Evolutionary conservation across 2,329 filamentous ascomycete species (phyloP).

Genomic region (Alternaria rosae): DNA sequence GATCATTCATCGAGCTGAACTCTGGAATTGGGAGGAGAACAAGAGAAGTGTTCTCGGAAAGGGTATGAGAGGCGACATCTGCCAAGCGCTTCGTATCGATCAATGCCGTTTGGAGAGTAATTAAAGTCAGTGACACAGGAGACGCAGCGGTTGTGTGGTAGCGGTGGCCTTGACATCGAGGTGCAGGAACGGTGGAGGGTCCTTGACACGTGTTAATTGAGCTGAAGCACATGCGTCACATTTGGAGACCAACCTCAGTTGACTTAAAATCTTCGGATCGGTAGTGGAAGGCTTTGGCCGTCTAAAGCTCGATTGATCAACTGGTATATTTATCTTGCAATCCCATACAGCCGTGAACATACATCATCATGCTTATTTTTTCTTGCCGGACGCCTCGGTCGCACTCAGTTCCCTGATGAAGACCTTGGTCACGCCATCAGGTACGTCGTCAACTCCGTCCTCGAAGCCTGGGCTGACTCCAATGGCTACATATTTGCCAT

Average conservation of each 20-base stretch:
- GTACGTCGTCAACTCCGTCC: slow-evolving; percentile 82
- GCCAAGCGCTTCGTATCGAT: background rate
- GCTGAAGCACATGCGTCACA: background rate
- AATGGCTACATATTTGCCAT: slow-evolving; percentile 80
- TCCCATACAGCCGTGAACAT: background rate
- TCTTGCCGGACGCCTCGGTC: slow-evolving; percentile 86
- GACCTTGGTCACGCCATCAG: slow-evolving; percentile 74
- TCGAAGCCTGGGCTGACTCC: slow-evolving; percentile 88
- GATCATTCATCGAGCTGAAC: background rate
- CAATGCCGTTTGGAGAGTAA: background rate
- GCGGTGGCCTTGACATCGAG: background rate
- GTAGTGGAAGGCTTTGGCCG: background rate
- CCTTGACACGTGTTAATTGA: background rate
- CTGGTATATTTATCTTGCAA: slow-evolving; percentile 4
- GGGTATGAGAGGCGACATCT: background rate
- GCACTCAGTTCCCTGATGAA: slow-evolving; percentile 85
- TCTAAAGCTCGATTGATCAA: background rate
- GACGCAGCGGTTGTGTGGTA: background rate
- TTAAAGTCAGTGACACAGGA: background rate
- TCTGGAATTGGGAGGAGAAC: background rate
- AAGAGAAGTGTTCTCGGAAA: background rate
- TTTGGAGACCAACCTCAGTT: slow-evolving; percentile 2
- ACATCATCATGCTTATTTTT: slow-evolving; percentile 57
- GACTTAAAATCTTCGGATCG: background rate
- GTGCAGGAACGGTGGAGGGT: background rate